Evolutionary conservation across 2,329 filamentous ascomycete species (phyloP).

Genomic region (Fusarium austroafricanum): DNA sequence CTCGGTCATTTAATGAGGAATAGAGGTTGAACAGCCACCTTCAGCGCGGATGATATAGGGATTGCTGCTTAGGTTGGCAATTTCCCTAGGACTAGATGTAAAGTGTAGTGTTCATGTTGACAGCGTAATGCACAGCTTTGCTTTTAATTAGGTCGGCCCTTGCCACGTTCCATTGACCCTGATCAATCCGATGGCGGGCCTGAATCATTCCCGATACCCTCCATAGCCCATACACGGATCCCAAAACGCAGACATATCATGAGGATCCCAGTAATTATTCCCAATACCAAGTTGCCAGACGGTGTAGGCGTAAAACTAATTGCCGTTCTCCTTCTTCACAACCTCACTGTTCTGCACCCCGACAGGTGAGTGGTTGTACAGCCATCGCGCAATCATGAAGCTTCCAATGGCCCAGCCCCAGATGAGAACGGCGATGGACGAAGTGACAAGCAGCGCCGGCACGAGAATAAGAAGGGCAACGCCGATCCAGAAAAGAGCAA

Average conservation of each 20-base stretch:
- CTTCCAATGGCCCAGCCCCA: constrained; percentile 75
- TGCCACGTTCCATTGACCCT: not conserved
- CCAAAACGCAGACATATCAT: constrained; percentile 26
- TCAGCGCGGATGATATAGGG: not conserved
- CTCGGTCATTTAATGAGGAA: constrained; percentile 38
- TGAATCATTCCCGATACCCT: not conserved
- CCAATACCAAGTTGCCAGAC: constrained; percentile 8
- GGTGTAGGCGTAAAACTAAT: constrained; percentile 20
- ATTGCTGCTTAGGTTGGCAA: constrained; percentile 3
- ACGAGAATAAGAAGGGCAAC: constrained; percentile 75
- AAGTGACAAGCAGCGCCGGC: constrained; percentile 75
- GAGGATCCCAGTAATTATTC: constrained; percentile 18
- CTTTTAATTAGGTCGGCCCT: not conserved
- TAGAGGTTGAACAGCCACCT: constrained; percentile 32
- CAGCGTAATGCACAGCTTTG: not conserved
- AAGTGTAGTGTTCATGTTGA: constrained; percentile 12
- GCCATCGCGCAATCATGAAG: constrained; percentile 63
- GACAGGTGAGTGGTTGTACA: constrained; percentile 55
- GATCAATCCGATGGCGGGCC: not conserved
- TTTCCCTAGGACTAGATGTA: not conserved
- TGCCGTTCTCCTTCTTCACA: constrained; percentile 40
- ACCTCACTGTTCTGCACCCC: constrained; percentile 40
- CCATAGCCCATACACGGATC: constrained; percentile 21
- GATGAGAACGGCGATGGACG: constrained; percentile 69
- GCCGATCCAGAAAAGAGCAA: constrained; percentile 75